Base-by-base conservation (phyloP, 352 stramenopile genomes). In the Pythium myriotylum region DNA sequence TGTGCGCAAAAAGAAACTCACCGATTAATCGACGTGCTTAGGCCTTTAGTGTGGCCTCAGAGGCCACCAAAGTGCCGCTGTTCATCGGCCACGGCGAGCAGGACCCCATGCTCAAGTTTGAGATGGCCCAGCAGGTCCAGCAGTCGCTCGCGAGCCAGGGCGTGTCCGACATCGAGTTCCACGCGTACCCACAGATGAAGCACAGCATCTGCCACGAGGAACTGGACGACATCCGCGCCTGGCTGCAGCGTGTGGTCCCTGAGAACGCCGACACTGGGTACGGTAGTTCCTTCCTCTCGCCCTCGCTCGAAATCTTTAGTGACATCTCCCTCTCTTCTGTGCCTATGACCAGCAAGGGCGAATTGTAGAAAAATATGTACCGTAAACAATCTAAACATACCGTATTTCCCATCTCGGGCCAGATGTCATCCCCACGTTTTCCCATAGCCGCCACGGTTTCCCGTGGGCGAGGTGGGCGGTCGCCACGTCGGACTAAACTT, bases 61-160 rank as follows among this genome's bases (percentile, higher is more conserved):
- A 87, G 58, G 76, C 73, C 40, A 76, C 72, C 45, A 56, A 79
- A 19, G 80, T 92, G 26, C 85, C 83, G 29, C 65, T 92, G 53
- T 77, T 91, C 40, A 88, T 94, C 68, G 92, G 83, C 52, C 85
- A 94, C 65, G 85, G 85, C 45, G 81, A 92, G 46, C 26, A 65
- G 16, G 84, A 94, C 54, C 71, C 66, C 0, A 75, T 91, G 13
- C 81, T 92, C 58, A 72, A 62, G 22, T 86, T 86, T 55, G 59
- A 84, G 20, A 88, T 81, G 72, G 76, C 74, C 39, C 68, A 81
- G 32, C 66, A 75, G 64, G 86, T 83, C 19, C 76, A 77, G 61
- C 68, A 88, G 22, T 85, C 84, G 58, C 69, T 94, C 13, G 62
- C 86, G 72, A 33, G 52, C 2, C 52, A 56, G 0, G 78, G 78